A percentile compares a stretch with the other conserved stretches of the same genome.
These are phyloP conservation scores for Santalum album DNA, from an alignment of 164 flowering plant genomes.

Conservation along the genomic window DNA sequence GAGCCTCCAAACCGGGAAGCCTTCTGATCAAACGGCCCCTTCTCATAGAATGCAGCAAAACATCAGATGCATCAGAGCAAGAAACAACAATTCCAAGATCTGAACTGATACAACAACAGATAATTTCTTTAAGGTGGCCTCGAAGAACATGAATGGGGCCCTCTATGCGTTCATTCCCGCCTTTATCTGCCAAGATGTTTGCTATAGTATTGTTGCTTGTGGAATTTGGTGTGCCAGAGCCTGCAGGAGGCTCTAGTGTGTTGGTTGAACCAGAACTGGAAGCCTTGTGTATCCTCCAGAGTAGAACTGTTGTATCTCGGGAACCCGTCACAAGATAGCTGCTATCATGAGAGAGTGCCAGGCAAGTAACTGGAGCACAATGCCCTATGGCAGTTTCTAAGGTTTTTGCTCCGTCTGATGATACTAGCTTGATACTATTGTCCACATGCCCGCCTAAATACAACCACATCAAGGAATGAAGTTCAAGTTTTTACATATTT, in stretches of 20 bases:
- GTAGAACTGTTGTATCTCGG: conserved; percentile 71
- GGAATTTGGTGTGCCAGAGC: conserved; percentile 36
- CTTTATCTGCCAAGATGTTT: conserved; percentile 40
- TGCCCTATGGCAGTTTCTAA: conserved; percentile 82
- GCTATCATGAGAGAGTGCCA: conserved; percentile 75
- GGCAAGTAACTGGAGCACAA: conserved; percentile 93
- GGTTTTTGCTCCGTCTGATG: conserved; percentile 91
- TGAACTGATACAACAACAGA: conserved; percentile 72
- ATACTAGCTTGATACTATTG: conserved; percentile 71
- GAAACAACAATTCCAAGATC: conserved; percentile 84
- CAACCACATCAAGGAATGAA: too few relatives aligned
- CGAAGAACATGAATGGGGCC: conserved; percentile 89
- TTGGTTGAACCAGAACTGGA: conserved; percentile 32
- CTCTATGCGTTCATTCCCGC: conserved; percentile 53
- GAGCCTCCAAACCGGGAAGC: conserved; percentile 61
- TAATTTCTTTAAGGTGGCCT: conserved; percentile 75
- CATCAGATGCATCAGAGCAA: conserved; percentile 62
- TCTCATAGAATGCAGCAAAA: conserved; percentile 75
- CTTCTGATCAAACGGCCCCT: conserved; percentile 77
- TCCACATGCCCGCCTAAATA: conserved; percentile 87
- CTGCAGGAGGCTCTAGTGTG: conserved; percentile 38
- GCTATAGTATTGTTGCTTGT: conserved; percentile 28
- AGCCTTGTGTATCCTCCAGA: conserved; percentile 75
- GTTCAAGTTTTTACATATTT: too few relatives aligned
- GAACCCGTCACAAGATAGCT: conserved; percentile 88